Conservation (phyloP, 805 yeast species). For the Starmerella vitae region DNA sequence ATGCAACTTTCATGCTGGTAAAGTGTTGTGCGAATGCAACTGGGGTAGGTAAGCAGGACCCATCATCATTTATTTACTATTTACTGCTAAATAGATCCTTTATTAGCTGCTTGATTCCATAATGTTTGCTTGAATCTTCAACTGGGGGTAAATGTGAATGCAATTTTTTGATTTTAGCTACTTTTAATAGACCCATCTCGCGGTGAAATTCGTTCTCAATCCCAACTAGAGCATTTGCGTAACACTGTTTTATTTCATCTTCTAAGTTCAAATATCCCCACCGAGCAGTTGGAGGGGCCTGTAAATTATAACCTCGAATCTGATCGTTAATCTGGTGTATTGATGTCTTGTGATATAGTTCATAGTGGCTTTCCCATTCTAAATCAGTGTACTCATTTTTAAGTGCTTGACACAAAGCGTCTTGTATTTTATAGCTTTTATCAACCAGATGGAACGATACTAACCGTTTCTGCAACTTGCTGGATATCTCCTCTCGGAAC, state of each 20-base stretch:
- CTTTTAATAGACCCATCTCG: conserved; percentile 9
- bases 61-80: neutral
- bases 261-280: conserved; percentile 37
- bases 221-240: conserved; percentile 25
- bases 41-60: no score
- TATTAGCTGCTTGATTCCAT: conserved; percentile 22
- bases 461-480: conserved; percentile 22
- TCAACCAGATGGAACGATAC: conserved; percentile 18
- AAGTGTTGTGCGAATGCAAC: no score
- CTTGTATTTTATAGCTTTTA: conserved; percentile 1
- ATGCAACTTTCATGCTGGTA: conserved; percentile 58
- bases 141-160: conserved; percentile 15
- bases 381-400: neutral
- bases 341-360: conserved; percentile 26
- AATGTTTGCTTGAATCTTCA: conserved; percentile 24
- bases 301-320: conserved; percentile 46
- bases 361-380: conserved; percentile 32
- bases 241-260: conserved; percentile 34
- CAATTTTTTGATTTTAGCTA: conserved; percentile 11
- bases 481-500: conserved; percentile 33
- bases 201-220: conserved; percentile 11
- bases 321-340: conserved; percentile 35
- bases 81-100: conserved; percentile 15
- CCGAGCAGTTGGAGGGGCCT: conserved; percentile 50
- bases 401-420: neutral